Evolutionary conservation across 352 stramenopile species (phyloP), one percentile per base, ranked within the genome.

Genomic region (Pythium phragmitis): DNA sequence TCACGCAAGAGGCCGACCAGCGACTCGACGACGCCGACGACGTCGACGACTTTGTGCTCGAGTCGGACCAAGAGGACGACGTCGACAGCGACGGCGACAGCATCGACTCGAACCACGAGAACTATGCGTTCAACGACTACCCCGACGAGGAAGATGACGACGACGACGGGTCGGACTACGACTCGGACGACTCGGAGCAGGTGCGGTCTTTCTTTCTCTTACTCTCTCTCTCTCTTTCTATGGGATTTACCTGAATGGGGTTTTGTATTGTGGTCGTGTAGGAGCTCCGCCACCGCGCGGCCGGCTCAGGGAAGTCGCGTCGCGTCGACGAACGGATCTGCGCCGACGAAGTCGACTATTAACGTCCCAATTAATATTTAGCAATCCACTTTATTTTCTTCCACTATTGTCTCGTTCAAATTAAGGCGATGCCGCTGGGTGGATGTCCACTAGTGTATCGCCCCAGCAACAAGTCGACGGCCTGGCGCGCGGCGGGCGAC

Each of bases 41-140:
- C 6, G 79, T 91, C 37, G 75, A 91, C 28, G 77, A 92, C 64
- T 87, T 89, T 49, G 82, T 93, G 73, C 77, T 91, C 54, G 86
- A 92, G 57, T 91, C 82, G 17, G 86, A 91, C 58, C 68, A 75
- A 26, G 82, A 90, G 65, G 89, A 76, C 73, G 79, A 88, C 60
- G 69, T 82, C 48, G 84, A 89, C 72, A 73, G 77, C 48, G 76
- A 91, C 66, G 89, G 80, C 59, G 82, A 89, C 36, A 91, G 84
- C 50, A 79, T 88, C 46, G 84, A 94, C 58, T 94, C 86, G 33
- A 94, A 94, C 54, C 84, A 94, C 41, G 86, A 94, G 48, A 85
- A 88, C 66, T 77, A 92, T 34, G 73, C 60, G 13, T 75, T 77
- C 33, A 94, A 94, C 57, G 86, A 94, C 61, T 94, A 94, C 60